phyloP scores from a whole-genome alignment of 192 early-diverging fungal species.

The Coemansia sp. region DNA sequence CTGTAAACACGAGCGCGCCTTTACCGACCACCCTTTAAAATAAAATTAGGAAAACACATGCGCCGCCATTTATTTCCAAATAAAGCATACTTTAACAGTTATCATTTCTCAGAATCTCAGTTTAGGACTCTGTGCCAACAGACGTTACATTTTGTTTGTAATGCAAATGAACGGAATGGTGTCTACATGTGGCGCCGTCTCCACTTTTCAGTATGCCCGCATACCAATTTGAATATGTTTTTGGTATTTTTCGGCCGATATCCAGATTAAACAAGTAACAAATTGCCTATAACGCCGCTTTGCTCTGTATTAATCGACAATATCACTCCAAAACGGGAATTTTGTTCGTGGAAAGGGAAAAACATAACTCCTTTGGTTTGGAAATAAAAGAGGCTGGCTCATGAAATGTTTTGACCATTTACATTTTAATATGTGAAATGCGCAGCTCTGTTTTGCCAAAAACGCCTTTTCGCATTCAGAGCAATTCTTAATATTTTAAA shows the following conservation, averaged over 20 bases:
- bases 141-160: not conserved
- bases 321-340: conserved; percentile 6
- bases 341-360: not conserved
- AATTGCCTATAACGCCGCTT: not conserved
- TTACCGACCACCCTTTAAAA: not conserved
- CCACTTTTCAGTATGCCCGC: not conserved
- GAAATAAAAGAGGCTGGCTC: conserved; percentile 3
- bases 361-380: conserved; percentile 3
- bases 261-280: conserved; percentile 4
- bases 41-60: not conserved
- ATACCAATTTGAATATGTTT: not conserved
- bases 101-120: not conserved
- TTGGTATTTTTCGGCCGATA: conserved; percentile 1
- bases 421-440: not conserved
- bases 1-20: not conserved
- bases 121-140: not conserved
- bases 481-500: no score
- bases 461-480: no score
- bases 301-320: conserved; percentile 4
- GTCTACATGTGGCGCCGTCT: not conserved
- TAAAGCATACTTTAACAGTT: not conserved
- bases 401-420: not conserved
- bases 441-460: not conserved
- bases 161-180: not conserved
- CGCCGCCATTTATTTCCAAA: not conserved